These are phyloP conservation scores for Rhypophila decipiens DNA, from an alignment of 495 filamentous ascomycete genomes.

Conservation along the genomic window DNA sequence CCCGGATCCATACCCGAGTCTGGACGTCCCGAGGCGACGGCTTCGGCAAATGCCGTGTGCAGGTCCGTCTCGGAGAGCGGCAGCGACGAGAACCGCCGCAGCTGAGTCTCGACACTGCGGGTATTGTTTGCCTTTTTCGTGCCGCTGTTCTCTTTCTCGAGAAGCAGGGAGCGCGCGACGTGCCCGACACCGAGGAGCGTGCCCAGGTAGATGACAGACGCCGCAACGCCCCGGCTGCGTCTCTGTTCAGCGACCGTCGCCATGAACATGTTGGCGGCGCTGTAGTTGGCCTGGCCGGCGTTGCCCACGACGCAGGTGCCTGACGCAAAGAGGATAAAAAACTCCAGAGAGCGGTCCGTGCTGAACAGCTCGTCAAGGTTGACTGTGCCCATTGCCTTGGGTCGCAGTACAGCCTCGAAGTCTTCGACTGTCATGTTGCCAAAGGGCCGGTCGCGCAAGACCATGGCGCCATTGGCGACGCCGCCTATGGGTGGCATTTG, in stretches of 20 bases:
- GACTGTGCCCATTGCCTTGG: constrained; percentile 27
- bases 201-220: constrained; percentile 36
- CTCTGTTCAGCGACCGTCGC: constrained; percentile 22
- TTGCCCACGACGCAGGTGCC: constrained; percentile 39
- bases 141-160: constrained; percentile 12
- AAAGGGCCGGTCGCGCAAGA: constrained; percentile 6
- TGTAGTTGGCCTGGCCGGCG: constrained; percentile 43
- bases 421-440: constrained; percentile 4
- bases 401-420: constrained; percentile 1
- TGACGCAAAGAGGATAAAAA: constrained; percentile 52
- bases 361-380: constrained; percentile 33
- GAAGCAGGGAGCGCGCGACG: constrained; percentile 3
- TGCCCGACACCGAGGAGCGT: constrained; percentile 16
- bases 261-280: constrained; percentile 47
- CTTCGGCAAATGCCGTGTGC: constrained; percentile 5
- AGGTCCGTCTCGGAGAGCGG: constrained; percentile 7
- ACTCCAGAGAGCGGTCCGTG: constrained; percentile 36
- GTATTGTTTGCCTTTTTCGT: constrained; percentile 1
- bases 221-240: constrained; percentile 22
- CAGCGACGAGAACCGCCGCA: neutral
- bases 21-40: constrained; percentile 1
- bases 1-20: neutral
- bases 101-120: neutral
- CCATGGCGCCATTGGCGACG: constrained; percentile 13
- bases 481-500: constrained; percentile 12